phyloP scores from a whole-genome alignment of 257 asterid genomes.

The Avicennia marina region DNA sequence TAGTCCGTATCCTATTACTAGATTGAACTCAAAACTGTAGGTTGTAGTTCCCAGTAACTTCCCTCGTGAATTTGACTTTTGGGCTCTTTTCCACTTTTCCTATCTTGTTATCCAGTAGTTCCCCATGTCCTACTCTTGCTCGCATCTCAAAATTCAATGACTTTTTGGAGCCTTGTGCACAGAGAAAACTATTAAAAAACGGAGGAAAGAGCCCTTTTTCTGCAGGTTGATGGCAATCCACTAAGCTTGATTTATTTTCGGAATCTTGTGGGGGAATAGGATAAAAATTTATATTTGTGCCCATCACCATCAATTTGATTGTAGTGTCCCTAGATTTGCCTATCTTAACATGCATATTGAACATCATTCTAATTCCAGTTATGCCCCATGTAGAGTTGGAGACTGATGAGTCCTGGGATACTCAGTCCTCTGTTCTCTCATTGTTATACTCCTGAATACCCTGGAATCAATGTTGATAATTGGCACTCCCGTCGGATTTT shows the following conservation, averaged over 20 bases:
- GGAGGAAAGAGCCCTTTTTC: conserved; percentile 20
- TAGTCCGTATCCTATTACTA: conserved; percentile 23
- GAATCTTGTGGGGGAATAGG: conserved; percentile 4
- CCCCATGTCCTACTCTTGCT: conserved; percentile 36
- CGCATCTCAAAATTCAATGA: conserved; percentile 28
- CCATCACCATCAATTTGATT: too few relatives aligned
- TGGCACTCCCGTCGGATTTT: too few relatives aligned
- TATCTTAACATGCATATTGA: too few relatives aligned
- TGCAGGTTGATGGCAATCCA: conserved; percentile 30
- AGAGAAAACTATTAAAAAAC: conserved; percentile 26
- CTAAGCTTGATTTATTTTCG: conserved; percentile 38
- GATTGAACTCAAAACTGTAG: conserved; percentile 32
- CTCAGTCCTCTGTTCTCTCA: too few relatives aligned
- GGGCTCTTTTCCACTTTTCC: conserved; percentile 33
- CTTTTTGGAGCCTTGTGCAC: conserved; percentile 59
- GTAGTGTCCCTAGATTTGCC: too few relatives aligned
- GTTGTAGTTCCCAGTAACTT: conserved; percentile 32
- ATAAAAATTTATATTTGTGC: too few relatives aligned
- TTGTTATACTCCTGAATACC: too few relatives aligned
- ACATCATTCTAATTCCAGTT: too few relatives aligned
- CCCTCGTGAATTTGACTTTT: conserved; percentile 65
- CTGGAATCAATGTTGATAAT: too few relatives aligned
- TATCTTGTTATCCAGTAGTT: conserved; percentile 24
- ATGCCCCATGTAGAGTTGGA: too few relatives aligned
- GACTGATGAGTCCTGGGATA: too few relatives aligned